These are phyloP conservation scores for Podospora tetraspora DNA, from an alignment of 495 filamentous ascomycete genomes.

Conservation along the genomic window DNA sequence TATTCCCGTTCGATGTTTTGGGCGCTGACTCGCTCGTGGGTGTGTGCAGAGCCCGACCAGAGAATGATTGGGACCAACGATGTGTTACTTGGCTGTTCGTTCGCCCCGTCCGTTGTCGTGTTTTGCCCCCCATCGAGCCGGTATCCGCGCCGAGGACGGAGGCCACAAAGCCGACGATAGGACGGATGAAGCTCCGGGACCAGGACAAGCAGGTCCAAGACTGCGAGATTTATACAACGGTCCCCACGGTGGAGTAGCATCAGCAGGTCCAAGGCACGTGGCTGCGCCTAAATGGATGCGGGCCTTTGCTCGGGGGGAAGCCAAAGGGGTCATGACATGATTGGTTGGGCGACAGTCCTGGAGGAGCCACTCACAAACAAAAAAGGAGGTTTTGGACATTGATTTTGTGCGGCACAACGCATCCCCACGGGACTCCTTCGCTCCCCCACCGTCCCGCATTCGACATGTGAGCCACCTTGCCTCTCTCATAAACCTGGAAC, in stretches of 20 bases:
- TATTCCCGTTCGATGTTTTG: neutral
- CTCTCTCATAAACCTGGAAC: neutral
- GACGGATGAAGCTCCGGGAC: slow-evolving; percentile 7
- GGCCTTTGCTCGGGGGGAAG: neutral
- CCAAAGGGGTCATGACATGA: slow-evolving; percentile 12
- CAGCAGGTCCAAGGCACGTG: slow-evolving; percentile 25
- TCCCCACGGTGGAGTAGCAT: slow-evolving; percentile 20
- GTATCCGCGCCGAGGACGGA: slow-evolving; percentile 14
- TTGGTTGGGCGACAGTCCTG: slow-evolving; percentile 10
- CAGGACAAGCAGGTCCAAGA: slow-evolving; percentile 8
- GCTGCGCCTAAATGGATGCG: slow-evolving; percentile 24
- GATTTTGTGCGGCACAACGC: slow-evolving; percentile 22
- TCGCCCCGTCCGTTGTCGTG: neutral
- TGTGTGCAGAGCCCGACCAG: neutral
- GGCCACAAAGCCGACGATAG: slow-evolving; percentile 6
- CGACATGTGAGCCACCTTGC: neutral
- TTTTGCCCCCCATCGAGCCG: neutral
- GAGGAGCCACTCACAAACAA: slow-evolving; percentile 24
- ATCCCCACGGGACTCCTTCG: slow-evolving; percentile 18
- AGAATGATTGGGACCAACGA: neutral
- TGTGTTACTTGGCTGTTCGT: neutral
- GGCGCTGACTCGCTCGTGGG: neutral
- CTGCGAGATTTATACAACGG: slow-evolving; percentile 22
- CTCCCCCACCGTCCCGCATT: slow-evolving; percentile 15
- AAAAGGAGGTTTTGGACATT: slow-evolving; percentile 15